phyloP scores from a whole-genome alignment of 768 basidiomycete species.

The Mrakia gelida region DNA sequence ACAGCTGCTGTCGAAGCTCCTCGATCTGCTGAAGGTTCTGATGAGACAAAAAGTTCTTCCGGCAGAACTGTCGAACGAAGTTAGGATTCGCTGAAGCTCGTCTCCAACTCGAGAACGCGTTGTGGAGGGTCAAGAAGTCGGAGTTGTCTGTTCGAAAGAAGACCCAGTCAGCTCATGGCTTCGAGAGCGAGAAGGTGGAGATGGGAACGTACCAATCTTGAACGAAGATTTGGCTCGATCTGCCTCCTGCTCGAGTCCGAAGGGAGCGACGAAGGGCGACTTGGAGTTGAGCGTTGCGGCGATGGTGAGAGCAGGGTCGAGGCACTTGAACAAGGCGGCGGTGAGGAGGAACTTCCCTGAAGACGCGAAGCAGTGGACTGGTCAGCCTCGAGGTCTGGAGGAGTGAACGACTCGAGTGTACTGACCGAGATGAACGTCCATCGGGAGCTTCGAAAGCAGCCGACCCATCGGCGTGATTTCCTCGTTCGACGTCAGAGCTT shows the following conservation, averaged over 20 bases:
- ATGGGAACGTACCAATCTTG: conserved; percentile 54
- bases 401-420: too few relatives aligned
- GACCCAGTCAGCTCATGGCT: too few relatives aligned
- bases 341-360: conserved; percentile 71
- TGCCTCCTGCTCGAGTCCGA: conserved; percentile 81
- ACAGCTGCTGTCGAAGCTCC: conserved; percentile 85
- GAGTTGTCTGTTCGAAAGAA: conserved; percentile 63
- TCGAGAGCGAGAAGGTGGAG: too few relatives aligned
- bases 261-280: conserved; percentile 83
- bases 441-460: conserved; percentile 82
- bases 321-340: conserved; percentile 76
- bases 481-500: conserved; percentile 67
- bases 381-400: too few relatives aligned
- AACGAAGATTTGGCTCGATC: conserved; percentile 77
- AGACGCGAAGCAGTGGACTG: too few relatives aligned
- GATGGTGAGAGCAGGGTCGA: conserved; percentile 95
- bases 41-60: conserved; percentile 72
- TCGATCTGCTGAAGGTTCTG: conserved; percentile 96
- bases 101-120: conserved; percentile 84
- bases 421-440: conserved; percentile 83
- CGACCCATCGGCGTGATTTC: conserved; percentile 94
- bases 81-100: conserved; percentile 60
- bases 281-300: conserved; percentile 89
- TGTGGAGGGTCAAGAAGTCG: conserved; percentile 89
- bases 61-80: conserved; percentile 70